phyloP scores from a whole-genome alignment of 129 eudicot genomes.

The Scalesia atractyloides region DNA sequence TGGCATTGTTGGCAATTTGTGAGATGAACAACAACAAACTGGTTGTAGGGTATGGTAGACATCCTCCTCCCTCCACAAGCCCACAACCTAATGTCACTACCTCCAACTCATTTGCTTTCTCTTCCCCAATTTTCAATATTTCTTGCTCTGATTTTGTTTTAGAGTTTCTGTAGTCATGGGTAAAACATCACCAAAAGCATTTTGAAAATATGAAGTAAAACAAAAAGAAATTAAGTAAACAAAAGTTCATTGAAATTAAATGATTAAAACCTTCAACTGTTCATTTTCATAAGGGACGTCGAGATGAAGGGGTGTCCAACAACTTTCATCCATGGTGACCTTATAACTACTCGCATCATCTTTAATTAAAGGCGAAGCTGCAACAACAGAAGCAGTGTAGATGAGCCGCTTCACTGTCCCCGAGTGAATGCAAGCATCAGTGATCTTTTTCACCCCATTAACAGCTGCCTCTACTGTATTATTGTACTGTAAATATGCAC shows the following conservation, averaged over 20 bases:
- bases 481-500: no score
- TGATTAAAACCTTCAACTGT: no score
- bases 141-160: constrained; percentile 53
- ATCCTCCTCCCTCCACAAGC: constrained; percentile 56
- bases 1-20: constrained; percentile 27
- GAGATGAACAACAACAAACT: constrained; percentile 30
- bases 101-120: constrained; percentile 31
- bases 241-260: no score
- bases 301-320: constrained; percentile 59
- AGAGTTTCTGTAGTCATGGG: constrained; percentile 24
- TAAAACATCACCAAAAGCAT: neutral
- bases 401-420: constrained; percentile 56
- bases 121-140: constrained; percentile 33
- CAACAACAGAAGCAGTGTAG: constrained; percentile 43
- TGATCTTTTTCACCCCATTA: constrained; percentile 40
- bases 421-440: constrained; percentile 37
- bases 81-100: constrained; percentile 48
- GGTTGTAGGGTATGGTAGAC: constrained; percentile 16
- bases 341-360: constrained; percentile 48
- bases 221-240: no score
- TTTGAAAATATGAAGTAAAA: no score
- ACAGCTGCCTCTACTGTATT: neutral
- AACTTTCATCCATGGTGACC: constrained; percentile 48
- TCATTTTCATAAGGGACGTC: constrained; percentile 27
- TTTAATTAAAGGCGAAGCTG: constrained; percentile 58